A percentile compares a stretch with the other conserved stretches of the same genome.
These are phyloP conservation scores for Eucalyptus pauciflora DNA, from an alignment of 345 rosid genomes.

Conservation along the genomic window DNA sequence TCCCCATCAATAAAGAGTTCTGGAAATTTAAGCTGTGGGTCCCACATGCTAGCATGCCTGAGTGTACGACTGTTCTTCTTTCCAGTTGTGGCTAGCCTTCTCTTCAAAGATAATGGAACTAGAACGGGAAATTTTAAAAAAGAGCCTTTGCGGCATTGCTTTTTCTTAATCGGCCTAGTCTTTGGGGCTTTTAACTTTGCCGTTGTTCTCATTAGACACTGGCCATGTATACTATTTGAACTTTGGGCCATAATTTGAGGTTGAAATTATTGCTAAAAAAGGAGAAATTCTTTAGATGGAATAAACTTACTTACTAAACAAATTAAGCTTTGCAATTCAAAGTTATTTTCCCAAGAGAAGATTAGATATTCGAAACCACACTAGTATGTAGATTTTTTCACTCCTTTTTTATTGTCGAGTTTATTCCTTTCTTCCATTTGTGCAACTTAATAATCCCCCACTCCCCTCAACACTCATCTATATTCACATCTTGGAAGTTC, in stretches of 20 bases:
- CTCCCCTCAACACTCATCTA: neutral
- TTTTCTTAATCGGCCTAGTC: too few relatives aligned
- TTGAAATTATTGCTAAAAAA: neutral
- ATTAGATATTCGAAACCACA: accelerated
- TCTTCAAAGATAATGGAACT: neutral
- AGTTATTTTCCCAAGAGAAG: neutral
- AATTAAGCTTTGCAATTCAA: neutral
- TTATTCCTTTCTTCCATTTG: neutral
- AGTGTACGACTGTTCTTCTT: neutral
- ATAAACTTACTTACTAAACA: neutral
- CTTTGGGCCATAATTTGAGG: neutral
- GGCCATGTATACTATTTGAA: neutral
- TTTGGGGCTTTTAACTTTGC: neutral
- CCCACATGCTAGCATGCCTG: accelerated
- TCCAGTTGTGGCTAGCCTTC: accelerated
- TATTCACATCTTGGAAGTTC: too few relatives aligned
- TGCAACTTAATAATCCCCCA: neutral
- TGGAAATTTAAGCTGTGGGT: neutral
- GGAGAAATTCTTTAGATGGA: too few relatives aligned
- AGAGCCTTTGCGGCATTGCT: too few relatives aligned
- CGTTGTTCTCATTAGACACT: neutral
- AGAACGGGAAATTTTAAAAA: too few relatives aligned
- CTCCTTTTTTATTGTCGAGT: neutral
- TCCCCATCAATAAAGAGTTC: accelerated
- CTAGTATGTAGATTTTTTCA: neutral